Base-by-base conservation (phyloP, 306 rosid genomes). In the Argentina anserina region DNA sequence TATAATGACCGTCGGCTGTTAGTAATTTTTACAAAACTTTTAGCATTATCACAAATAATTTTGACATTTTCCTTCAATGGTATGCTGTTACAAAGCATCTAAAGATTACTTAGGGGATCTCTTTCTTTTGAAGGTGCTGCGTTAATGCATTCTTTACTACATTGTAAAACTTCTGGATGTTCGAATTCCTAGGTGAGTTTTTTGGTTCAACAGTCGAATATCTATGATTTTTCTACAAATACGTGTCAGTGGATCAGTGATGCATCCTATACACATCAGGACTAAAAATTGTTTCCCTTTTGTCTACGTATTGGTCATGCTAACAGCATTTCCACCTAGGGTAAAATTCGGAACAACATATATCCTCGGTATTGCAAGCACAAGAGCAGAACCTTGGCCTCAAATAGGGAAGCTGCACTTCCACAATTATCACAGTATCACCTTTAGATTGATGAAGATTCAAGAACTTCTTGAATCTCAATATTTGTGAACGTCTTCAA, bases 401-500 rank as follows among this genome's bases (percentile, higher is more conserved):
- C 1, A 45, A 45, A 23, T 18, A 3, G 42, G 7, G 4, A 61
- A 69, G 65, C 64, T 26, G 39, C 6, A 52, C 43, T 59, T 72
- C 60, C 33, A 45, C 21, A 7, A 60, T 14, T 36, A 81, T 81
- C 72, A 68, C 66, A 73, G 14, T 36, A 81, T 81, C 72, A 68
- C 66, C 73, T 77, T 53, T 37, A 29, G 13, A 46, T 69, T 45
- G 85, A 42, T 40, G 85, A 81, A 64, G 84, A 55, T 56, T 72
- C 75, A 49, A n/a, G n/a, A n/a, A 72, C 85, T 29, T 80, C 87
- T 62, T 17, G 75, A 63, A 83, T 79, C 73, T 76, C 82, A 9
- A 56, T 42, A 47, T 53, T 73, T 58, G 71, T 67, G 67, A 76
- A 75, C 78, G 78, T 87, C 25, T 88, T 64, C 31, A 88, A 87